Conservation (phyloP, 495 filamentous ascomycete genomes). For the Pseudoneurospora amorphoporcata region DNA sequence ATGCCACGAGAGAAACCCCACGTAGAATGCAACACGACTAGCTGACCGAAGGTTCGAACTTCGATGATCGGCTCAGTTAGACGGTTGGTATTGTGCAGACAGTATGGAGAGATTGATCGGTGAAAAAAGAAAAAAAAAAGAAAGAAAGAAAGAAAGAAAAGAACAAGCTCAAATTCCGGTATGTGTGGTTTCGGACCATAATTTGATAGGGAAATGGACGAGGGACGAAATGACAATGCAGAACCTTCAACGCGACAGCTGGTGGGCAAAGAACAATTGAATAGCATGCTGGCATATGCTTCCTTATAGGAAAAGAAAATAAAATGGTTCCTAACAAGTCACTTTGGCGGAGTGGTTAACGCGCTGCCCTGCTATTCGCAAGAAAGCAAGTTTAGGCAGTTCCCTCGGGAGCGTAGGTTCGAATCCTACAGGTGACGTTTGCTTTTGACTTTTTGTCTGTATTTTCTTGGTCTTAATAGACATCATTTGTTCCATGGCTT, state of each 20-base stretch:
- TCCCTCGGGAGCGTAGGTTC: slow-evolving; percentile 5
- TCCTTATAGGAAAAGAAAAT: too few species aligned
- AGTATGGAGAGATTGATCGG: background rate
- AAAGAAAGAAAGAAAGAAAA: too few species aligned
- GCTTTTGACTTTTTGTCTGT: background rate
- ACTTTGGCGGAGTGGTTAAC: slow-evolving; percentile 1
- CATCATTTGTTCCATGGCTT: too few species aligned
- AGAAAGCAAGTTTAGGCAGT: slow-evolving; percentile 3
- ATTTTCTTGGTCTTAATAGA: too few species aligned
- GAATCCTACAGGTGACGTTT: slow-evolving; percentile 6
- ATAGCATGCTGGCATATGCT: background rate
- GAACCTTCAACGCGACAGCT: background rate
- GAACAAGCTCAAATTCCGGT: too few species aligned
- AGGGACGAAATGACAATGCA: background rate
- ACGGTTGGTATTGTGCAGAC: background rate
- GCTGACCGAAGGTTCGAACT: background rate
- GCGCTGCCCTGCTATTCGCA: slow-evolving; percentile 1
- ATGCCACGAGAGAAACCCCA: background rate
- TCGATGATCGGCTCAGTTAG: background rate
- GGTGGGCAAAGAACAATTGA: background rate
- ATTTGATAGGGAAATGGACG: background rate
- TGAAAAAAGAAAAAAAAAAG: background rate
- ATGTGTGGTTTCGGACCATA: background rate
- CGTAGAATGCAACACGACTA: background rate
- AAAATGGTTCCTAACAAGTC: background rate